Evolutionary conservation across 2,329 filamentous ascomycete genomes (phyloP), one percentile per base, ranked within the genome.

Genomic region (Fusarium domesticum): DNA sequence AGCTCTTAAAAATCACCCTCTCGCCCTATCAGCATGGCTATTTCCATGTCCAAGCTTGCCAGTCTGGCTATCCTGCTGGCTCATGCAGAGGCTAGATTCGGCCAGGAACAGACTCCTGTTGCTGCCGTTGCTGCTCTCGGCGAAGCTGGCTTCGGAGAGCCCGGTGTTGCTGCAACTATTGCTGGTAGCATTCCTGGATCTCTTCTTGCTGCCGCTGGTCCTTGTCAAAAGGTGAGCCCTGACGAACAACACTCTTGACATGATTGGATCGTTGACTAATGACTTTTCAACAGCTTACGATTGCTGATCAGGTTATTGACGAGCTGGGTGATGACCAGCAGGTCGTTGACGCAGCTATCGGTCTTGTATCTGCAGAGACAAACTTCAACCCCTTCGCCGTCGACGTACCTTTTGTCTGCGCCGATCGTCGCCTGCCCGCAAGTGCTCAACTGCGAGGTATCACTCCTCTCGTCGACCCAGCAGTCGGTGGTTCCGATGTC

Each of bases 361-460:
- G 75, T 14, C 73, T 86, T 30, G 83, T 86, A 12, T 76, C 78
- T 18, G 83, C 83, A 4, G 83, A 86, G 72, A 82, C 85, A 67
- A 87, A 87, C 75, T 85, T 85, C 71, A 87, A 87, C 70, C 81
- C 81, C 39, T 85, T 81, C 53, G 77, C 67, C 43, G 75, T 77
- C 50, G 70, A 69, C 57, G 72, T 80, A 25, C 82, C 80, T 15
- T 79, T 74, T 49, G 77, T 88, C 61, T 87, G 84, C 66, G 75
- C 71, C 30, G 81, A 87, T 51, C 68, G 81, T 2, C 69, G 72
- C 18, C 76, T 88, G 2, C 84, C 84, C 10, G 76, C 71, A 23
- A 85, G 79, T 6, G 65, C 67, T 18, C 73, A 73, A 43, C 78
- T 87, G 23, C 74, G 84, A 34, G 84, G 84, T 50, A 81, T 88